phyloP scores from a whole-genome alignment of 2,329 filamentous ascomycete species.

The Talaromyces sp. region DNA sequence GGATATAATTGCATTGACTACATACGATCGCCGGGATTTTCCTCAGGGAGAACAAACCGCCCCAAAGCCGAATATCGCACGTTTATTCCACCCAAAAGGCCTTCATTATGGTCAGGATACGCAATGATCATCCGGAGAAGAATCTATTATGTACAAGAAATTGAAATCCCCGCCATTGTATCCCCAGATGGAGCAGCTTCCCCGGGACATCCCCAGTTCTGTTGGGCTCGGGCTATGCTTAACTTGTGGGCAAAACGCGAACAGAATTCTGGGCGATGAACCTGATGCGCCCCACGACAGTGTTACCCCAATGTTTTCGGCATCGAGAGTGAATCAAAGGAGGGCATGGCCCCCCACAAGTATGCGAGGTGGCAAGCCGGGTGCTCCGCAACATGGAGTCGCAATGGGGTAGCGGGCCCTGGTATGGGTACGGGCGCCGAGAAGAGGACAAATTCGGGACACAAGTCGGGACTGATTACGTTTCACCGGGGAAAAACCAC shows the following conservation, averaged over 20 bases:
- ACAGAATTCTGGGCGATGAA: not conserved
- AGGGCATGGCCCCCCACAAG: not conserved
- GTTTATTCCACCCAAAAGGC: not conserved
- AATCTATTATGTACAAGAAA: slow-evolving; percentile 5
- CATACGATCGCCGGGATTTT: too few relatives aligned
- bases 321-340: not conserved
- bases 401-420: not conserved
- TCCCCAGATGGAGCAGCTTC: not conserved
- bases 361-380: not conserved
- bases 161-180: not conserved
- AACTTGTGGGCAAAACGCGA: not conserved
- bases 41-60: not conserved
- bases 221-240: not conserved
- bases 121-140: not conserved
- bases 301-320: not conserved
- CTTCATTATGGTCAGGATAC: not conserved
- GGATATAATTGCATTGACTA: too few relatives aligned
- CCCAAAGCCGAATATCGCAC: not conserved
- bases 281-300: not conserved
- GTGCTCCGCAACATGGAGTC: not conserved
- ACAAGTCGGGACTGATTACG: slow-evolving; percentile 1
- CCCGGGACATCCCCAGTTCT: not conserved
- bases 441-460: not conserved
- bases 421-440: slow-evolving; percentile 1
- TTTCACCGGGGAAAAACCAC: not conserved